Evolutionary conservation across 2,329 filamentous ascomycete species (phyloP), one percentile per base, ranked within the genome.

Genomic region (Diplodia intermedia): DNA sequence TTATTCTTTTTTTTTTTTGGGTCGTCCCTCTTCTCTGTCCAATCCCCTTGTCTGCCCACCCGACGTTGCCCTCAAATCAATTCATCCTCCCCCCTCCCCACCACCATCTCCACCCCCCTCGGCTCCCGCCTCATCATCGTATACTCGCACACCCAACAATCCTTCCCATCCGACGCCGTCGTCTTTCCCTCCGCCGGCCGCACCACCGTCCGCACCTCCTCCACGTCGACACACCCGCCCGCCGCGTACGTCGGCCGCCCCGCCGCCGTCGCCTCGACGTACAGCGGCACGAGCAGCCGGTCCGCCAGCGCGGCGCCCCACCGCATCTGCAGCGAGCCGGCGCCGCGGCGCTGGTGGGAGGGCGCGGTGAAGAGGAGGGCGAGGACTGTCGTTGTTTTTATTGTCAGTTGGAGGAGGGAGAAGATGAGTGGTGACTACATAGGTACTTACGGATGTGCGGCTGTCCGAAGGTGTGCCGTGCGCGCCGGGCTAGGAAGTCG

Each of bases 321-420:
- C 20, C 62, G 63, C 9, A 72, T 70, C 26, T 72, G 69, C 43
- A 67, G 62, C 31, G 60, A 60, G 14, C 71, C 71, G 14, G 69
- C 71, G 40, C 71, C 71, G 18, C 69, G 61, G 40, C 69, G 71
- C 67, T 71, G 69, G 54, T 66, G 67, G 15, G 63, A 52, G n/a
- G 71, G 71, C 50, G 70, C 63, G 14, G 71, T 70, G 43, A 70
- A 71, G n/a, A 72, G 66, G 36, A 72, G 55, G 33, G 71, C 71
- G 47, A 72, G 70, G 15, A 72, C 71, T 72, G 62, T 23, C 54
- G 9, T 26, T 65, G n/a, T 29, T 3, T 11, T 7, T 14, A 4
- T 26, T 18, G 15, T 38, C 18, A 23, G n/a, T 54, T 31, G 6
- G 3, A 3, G 29, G 29, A 31, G 29, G 29, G 29, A 6, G 38